Evolutionary conservation across 306 rosid species (phyloP), one percentile per base, ranked within the genome.

Genomic region (Vigna angularis): DNA sequence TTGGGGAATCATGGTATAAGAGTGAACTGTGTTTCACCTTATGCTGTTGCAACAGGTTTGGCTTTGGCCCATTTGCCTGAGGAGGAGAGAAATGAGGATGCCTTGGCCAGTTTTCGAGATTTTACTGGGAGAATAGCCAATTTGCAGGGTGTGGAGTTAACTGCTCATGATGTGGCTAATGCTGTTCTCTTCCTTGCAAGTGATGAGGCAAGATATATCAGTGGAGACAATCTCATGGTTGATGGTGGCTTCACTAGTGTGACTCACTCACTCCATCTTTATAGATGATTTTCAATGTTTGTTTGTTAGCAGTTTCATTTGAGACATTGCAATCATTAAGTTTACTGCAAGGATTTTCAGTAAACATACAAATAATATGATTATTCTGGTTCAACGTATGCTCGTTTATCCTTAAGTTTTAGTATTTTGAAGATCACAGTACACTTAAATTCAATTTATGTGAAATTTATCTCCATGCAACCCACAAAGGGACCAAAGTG

Each of bases 131-230:
- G 40, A 56, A 72, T 78, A 47, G 97, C 96, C 3, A 94, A 94
- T 74, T 63, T 94, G 87, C 92, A 88, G 57, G 97, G 97, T 32
- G 85, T 85, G 1, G 95, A 94, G 30, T 74, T 92, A 62, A 83
- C 90, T 1, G 65, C 51, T 15, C 75, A 74, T 38, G 98, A 91
- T 78, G 96, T 94, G 18, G 97, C 96, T 11, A 94, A 94, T 74
- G 91, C 90, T 9, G 91, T 91, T 65, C 90, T 94, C 55, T 94
- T 94, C 83, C 83, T 94, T 65, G 96, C 97, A 10, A 91, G 97
- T 42, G 93, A 94, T 75, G 98, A 91, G 18, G 73, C 96, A 11
- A 87, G 61, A 73, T 91, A 90, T 71, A 69, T 94, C 4, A 94
- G 97, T 70, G 97, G 94, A 57, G 83, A 62, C 53, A 94, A 94